Percentiles rank a stretch among this genome's conserved stretches.
Conservation (phyloP, 768 basidiomycete species). For the Kwoniella newhampshirensis region DNA sequence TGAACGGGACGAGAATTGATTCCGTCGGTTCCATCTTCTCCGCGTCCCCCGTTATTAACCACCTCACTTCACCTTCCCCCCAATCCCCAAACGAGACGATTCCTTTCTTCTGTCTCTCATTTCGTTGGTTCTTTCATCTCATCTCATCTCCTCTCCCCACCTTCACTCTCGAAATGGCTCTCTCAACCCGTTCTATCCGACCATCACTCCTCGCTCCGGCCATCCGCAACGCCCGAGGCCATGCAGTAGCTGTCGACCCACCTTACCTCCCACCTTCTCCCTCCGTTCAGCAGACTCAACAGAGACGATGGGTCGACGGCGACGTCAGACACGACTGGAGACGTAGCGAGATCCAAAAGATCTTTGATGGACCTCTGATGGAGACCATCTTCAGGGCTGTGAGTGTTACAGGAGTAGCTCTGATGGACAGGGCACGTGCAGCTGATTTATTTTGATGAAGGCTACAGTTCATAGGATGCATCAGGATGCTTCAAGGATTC, state of each 20-base stretch:
- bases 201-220: conserved; percentile 22
- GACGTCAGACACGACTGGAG: conserved; percentile 68
- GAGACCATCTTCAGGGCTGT: conserved; percentile 84
- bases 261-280: conserved; percentile 20
- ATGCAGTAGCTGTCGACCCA: conserved; percentile 41
- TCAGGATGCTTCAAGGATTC: conserved; percentile 86
- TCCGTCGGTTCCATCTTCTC: neutral
- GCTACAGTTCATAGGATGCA: conserved; percentile 75
- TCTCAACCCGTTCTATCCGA: conserved; percentile 20
- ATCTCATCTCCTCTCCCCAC: neutral
- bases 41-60: neutral
- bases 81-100: neutral
- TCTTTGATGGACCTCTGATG: conserved; percentile 82
- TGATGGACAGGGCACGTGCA: neutral
- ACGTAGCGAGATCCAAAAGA: conserved; percentile 73
- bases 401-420: conserved; percentile 17
- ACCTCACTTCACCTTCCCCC: conserved; percentile 1
- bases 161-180: too few species aligned
- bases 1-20: too few species aligned
- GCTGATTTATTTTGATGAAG: conserved; percentile 29
- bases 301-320: conserved; percentile 33
- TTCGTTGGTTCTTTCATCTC: neutral
- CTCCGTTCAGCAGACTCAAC: conserved; percentile 7
- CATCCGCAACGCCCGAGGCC: conserved; percentile 28
- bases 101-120: conserved; percentile 2